Evolutionary conservation across 2,329 filamentous ascomycete species (phyloP), one percentile per base, ranked within the genome.

Genomic region (Thermoascus crustaceus): DNA sequence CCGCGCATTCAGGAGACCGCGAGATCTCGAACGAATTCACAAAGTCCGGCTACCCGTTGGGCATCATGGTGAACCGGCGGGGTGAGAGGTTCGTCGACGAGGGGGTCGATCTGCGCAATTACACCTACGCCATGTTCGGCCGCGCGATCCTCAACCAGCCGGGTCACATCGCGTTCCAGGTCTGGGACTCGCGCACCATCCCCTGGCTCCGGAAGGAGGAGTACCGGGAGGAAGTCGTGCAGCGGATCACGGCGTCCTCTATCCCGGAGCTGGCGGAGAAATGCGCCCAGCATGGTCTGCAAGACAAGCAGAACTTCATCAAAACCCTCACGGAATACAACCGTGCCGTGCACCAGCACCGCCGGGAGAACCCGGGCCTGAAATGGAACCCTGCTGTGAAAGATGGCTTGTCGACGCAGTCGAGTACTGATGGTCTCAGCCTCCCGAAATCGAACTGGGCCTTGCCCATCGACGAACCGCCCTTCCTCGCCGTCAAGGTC

Each of bases 361-460:
- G 61, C 4, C 39, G 54, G 5, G 71, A 73, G 46, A 58, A 74
- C 32, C 61, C 66, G 0, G 44, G 55, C 1, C 43, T 41, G 7
- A 64, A 61, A 30, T 81, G 73, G 61, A 71, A 83, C 45, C 78
- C 78, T 0, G 67, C 76, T 0, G 51, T 75, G 8, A 75, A 72
- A 43, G 78, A 83, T 45, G 72, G 75, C 0, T 48, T 81, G 0
- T 77, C 76, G 0, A 82, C 78, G 4, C 71, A 76, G 43, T 76
- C 75, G 0, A 59, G 56, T 0, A 46, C 43, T 0, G 60, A 44
- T 7, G 44, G 53, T 0, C 54, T 82, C 6, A 32, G 50, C 0
- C 50, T 78, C 6, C 60, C 70, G 0, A 84, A 83, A 58, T 72
- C 75, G 0, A 82, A 83, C 43, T 82, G 78, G 79, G 78, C 78